Evolutionary conservation across 768 basidiomycete genomes (phyloP).

Genomic region (Pisolithus orientalis): DNA sequence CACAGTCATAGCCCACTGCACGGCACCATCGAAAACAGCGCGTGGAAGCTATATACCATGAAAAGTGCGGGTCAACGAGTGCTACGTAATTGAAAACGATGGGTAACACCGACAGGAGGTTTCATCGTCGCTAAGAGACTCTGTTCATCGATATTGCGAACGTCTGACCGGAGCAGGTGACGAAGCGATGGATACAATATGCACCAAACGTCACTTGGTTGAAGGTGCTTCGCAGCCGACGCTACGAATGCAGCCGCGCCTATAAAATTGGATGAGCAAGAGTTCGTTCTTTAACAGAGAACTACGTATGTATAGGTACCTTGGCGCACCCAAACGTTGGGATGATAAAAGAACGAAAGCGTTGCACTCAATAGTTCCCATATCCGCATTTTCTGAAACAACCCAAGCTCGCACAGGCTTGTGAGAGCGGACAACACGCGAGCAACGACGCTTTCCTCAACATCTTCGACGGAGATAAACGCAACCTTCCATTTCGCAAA

Average conservation of each 20-base stretch:
- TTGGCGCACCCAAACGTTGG: constrained; percentile 93
- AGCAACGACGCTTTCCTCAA: constrained; percentile 91
- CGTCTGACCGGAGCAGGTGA: constrained; percentile 80
- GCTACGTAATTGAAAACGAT: background rate
- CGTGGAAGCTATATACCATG: constrained; percentile 41
- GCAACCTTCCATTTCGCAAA: background rate
- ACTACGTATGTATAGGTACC: constrained; percentile 29
- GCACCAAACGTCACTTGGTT: constrained; percentile 90
- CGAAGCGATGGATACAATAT: constrained; percentile 90
- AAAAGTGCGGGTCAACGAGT: background rate
- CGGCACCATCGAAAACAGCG: constrained; percentile 77
- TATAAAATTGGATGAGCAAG: constrained; percentile 24
- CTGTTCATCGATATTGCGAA: constrained; percentile 65
- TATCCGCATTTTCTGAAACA: constrained; percentile 91
- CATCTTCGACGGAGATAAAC: constrained; percentile 48
- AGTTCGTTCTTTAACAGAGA: background rate
- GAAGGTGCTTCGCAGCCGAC: constrained; percentile 76
- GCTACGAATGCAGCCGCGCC: constrained; percentile 87
- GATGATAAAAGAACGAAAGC: constrained; percentile 88
- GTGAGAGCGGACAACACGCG: constrained; percentile 85
- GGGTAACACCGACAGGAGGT: constrained; percentile 54
- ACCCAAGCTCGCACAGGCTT: constrained; percentile 80
- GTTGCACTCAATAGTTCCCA: constrained; percentile 94
- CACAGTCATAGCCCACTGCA: constrained; percentile 86
- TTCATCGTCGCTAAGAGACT: constrained; percentile 74